Evolutionary conservation across 768 basidiomycete genomes (phyloP).

Genomic region (Gautieria morchelliformis): DNA sequence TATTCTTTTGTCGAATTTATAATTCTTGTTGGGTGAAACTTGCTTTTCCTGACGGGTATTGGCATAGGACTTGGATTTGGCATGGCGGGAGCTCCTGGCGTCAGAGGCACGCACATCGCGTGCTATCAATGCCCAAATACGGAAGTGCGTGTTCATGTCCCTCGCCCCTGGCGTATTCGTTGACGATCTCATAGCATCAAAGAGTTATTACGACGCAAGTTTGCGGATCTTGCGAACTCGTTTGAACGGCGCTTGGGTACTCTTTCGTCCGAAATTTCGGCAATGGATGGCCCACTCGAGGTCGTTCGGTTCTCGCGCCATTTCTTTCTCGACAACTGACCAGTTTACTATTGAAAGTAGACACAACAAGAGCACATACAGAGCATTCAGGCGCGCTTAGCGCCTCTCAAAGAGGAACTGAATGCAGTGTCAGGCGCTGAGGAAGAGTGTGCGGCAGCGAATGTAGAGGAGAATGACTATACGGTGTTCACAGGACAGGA

Average conservation of each 20-base stretch:
- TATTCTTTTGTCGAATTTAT: not conserved
- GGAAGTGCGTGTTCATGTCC: slow-evolving; percentile 47
- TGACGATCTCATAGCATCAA: slow-evolving; percentile 52
- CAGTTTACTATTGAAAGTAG: slow-evolving; percentile 26
- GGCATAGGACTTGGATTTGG: slow-evolving; percentile 56
- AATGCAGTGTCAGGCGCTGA: slow-evolving; percentile 52
- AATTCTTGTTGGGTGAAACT: slow-evolving; percentile 5
- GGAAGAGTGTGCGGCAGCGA: slow-evolving; percentile 70
- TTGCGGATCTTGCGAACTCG: slow-evolving; percentile 67
- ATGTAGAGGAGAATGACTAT: slow-evolving; percentile 96
- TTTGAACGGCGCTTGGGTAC: slow-evolving; percentile 59
- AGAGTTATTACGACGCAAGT: slow-evolving; percentile 65
- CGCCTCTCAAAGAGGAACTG: slow-evolving; percentile 50
- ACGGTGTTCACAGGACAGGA: slow-evolving; percentile 86
- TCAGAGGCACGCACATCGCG: slow-evolving; percentile 72
- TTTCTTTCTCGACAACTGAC: not conserved
- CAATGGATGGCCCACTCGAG: slow-evolving; percentile 69
- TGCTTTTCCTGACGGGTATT: not conserved
- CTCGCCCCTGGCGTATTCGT: not conserved
- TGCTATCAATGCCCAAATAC: slow-evolving; percentile 81
- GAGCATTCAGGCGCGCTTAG: slow-evolving; percentile 57
- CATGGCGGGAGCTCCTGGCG: slow-evolving; percentile 63
- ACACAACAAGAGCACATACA: slow-evolving; percentile 64
- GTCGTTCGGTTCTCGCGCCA: slow-evolving; percentile 25
- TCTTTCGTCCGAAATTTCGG: slow-evolving; percentile 64